Evolutionary conservation across 108 stramenopile genomes (phyloP), one percentile per base, ranked within the genome.

Genomic region (Thalassiosira profunda): DNA sequence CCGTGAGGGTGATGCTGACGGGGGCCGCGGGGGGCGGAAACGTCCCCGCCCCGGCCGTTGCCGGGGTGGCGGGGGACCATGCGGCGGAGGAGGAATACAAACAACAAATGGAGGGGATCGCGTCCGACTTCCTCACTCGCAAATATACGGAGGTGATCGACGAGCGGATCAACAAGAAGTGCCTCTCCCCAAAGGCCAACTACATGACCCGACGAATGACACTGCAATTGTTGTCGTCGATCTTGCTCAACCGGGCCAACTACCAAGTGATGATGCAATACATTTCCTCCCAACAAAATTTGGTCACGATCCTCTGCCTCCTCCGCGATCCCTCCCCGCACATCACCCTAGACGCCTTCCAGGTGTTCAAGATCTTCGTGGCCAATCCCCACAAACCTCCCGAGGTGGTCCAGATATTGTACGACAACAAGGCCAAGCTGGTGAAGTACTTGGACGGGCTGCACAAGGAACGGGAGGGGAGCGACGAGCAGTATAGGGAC

Each of bases 301-400:
- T 96, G 18, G 85, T 86, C 5, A 72, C 88, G 9, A 77, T 93
- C 25, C 90, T 99, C 93, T 91, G 87, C 57, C 84, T 99, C 25
- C 71, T 99, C 23, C 89, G 98, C 4, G 96, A 97, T 60, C 92
- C 89, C n/a, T 91, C 87, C 8, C 85, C 96, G 3, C 93, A 97
- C 68, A 99, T 99, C 36, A 98, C 98, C 24, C 79, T 96, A 48
- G 99, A 99, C 67, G 98, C 98, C 15, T 99, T 99, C 70, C 98
- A 99, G 74, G 99, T 99, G 9, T 98, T 99, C 86, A 99, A 99
- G 84, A 97, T 99, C 12, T 99, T 99, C 71, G 99, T 99, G 17
- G 98, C 97, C 49, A 99, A 99, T 81, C 99, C 99, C 4, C 80
- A 86, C 67, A 99, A 99, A 79, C 91, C 95, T 26, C 85, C 84